A percentile compares a stretch with the other conserved stretches of the same genome.
Conservation (phyloP, 495 filamentous ascomycete species). For the Letharia lupina region DNA sequence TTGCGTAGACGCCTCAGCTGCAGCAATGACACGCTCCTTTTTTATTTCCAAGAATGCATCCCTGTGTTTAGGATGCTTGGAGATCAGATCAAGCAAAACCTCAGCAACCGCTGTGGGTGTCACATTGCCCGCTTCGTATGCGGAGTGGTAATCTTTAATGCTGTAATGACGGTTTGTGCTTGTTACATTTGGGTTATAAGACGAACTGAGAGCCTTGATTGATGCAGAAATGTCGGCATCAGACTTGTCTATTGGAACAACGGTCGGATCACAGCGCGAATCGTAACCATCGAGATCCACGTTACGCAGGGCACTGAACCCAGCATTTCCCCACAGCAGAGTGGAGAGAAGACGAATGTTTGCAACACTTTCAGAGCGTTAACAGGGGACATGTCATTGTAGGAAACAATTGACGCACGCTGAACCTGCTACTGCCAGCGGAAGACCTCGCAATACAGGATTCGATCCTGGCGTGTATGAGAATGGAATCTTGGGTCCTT, state of each 20-base stretch:
- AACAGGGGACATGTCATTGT: background rate
- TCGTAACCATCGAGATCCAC: conserved; percentile 51
- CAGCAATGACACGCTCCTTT: conserved; percentile 50
- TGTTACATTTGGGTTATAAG: conserved; percentile 19
- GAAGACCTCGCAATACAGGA: conserved; percentile 45
- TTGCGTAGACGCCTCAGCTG: conserved; percentile 61
- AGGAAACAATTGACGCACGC: conserved; percentile 32
- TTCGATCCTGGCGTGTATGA: conserved; percentile 42
- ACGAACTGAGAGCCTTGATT: conserved; percentile 8
- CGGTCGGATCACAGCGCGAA: conserved; percentile 74
- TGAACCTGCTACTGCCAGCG: conserved; percentile 42
- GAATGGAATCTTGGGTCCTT: conserved; percentile 40
- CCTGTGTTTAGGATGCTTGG: conserved; percentile 54
- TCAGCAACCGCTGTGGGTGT: conserved; percentile 66
- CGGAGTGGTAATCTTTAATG: conserved; percentile 64
- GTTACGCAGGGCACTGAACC: conserved; percentile 54
- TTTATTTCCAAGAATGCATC: conserved; percentile 59
- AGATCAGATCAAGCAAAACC: conserved; percentile 60
- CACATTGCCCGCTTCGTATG: conserved; percentile 57
- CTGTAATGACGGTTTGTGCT: conserved; percentile 39
- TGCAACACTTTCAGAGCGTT: conserved; percentile 39
- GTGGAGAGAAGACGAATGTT: conserved; percentile 46
- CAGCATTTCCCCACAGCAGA: conserved; percentile 67
- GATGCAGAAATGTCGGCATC: conserved; percentile 25
- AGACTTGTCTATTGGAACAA: conserved; percentile 52